These are phyloP conservation scores for Diutina neorugosa DNA, from an alignment of 1,139 yeast genomes.

Conservation along the genomic window DNA sequence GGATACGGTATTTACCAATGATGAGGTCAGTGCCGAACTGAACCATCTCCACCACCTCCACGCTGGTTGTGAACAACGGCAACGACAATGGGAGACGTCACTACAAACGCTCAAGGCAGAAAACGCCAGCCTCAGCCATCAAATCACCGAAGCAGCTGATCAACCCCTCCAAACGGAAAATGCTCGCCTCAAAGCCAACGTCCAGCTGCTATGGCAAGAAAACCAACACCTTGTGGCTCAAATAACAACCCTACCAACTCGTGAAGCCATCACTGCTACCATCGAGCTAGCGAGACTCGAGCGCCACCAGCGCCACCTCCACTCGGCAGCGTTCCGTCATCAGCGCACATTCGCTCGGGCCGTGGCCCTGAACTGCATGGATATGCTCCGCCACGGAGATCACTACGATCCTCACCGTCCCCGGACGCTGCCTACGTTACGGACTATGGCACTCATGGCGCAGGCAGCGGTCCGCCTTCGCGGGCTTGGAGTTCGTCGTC, in stretches of 20 bases:
- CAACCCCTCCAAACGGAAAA: background rate
- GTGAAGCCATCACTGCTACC: no score
- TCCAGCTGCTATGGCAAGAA: background rate
- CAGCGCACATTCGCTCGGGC: background rate
- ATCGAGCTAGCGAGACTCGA: background rate
- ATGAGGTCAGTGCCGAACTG: background rate
- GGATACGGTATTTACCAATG: background rate
- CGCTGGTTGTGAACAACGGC: background rate
- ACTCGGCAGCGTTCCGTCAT: background rate
- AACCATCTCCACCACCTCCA: background rate
- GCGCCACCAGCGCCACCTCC: background rate
- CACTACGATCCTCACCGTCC: background rate
- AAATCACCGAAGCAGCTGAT: no score
- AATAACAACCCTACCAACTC: no score
- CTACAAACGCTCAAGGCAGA: background rate
- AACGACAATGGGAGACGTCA: background rate
- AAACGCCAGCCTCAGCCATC: background rate
- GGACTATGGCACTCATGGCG: background rate
- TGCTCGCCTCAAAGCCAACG: background rate
- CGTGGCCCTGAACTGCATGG: background rate
- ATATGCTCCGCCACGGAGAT: background rate
- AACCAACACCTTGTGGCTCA: background rate
- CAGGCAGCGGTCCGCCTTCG: background rate
- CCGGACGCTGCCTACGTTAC: background rate
- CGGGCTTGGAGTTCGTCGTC: background rate